Base-by-base conservation (phyloP, 2,329 filamentous ascomycete species). In the Sporothrix mexicana region DNA sequence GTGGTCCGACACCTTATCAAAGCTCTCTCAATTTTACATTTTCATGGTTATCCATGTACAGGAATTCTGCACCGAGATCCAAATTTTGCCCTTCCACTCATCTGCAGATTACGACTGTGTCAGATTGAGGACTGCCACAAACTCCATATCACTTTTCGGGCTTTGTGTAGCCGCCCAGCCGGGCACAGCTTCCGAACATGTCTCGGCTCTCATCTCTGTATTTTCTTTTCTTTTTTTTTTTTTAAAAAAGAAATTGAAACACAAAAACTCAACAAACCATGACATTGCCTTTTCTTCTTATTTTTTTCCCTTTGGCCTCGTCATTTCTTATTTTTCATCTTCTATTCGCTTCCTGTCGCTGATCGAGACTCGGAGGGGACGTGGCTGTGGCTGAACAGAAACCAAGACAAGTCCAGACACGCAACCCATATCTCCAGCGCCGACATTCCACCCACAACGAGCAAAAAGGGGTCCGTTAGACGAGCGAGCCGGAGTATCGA, bases 391-490 rank as follows among this genome's bases (percentile, higher is more conserved):
- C 61, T 45, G 36, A 25, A n/a, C n/a, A 41, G 41, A 47, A 51
- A 47, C 10, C 20, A 51, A 67, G 62, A 67, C 62, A 49, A 30
- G 10, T 49, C 45, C 45, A 49, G 45, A 67, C 62, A 49, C 62
- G 13, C 30, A 13, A 4, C 45, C 13, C 23, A 7, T 30, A 23
- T 20, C 13, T 55, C 12, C 5, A 2, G 30, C 30, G 30, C 2
- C 7, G 36, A 23, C 59, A 62, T 41, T 23, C 51, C 9, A 20
- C 59, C 9, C 36, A 41, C 15, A n/a, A 15, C 17, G 30, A 20
- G 7, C n/a, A 47, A 47, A 66, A 47, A 20, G 41, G 45, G 61
- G 41, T 15, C 20, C 10, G 3, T 69, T 69, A 55, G 66, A 47
- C 66, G 66, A 69, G 47, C 47, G 66, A 30, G 20, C 45, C 62